phyloP scores from a whole-genome alignment of 1,284 basidiomycete species.

The Pulveroboletus ridleyi region DNA sequence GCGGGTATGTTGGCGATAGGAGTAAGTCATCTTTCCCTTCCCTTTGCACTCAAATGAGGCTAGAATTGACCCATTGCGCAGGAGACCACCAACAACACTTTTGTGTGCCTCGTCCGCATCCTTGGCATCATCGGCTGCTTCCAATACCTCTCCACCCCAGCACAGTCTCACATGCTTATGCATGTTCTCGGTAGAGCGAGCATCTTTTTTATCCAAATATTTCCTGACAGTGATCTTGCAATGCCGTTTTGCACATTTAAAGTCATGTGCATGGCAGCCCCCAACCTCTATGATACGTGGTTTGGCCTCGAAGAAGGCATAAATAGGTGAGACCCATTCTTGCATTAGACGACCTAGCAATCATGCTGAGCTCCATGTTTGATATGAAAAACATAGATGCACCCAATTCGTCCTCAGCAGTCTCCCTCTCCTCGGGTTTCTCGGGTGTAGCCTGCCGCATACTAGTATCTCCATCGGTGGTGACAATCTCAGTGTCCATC shows the following conservation, averaged over 20 bases:
- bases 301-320: no score
- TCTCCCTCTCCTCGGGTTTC: not conserved
- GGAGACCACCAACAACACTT: not conserved
- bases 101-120: not conserved
- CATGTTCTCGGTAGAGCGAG: not conserved
- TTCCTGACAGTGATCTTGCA: no score
- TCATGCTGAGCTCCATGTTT: not conserved
- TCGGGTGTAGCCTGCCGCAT: not conserved
- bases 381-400: no score
- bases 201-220: not conserved
- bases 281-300: no score
- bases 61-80: not conserved
- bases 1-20: not conserved
- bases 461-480: not conserved
- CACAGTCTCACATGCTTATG: not conserved
- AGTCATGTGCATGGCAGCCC: not conserved
- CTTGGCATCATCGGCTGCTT: not conserved
- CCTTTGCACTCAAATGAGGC: not conserved
- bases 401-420: no score
- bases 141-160: not conserved
- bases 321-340: not conserved
- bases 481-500: no score
- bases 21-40: not conserved
- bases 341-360: not conserved
- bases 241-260: no score